Evolutionary conservation across 495 filamentous ascomycete species (phyloP).

Genomic region (Podospora tetraspora): DNA sequence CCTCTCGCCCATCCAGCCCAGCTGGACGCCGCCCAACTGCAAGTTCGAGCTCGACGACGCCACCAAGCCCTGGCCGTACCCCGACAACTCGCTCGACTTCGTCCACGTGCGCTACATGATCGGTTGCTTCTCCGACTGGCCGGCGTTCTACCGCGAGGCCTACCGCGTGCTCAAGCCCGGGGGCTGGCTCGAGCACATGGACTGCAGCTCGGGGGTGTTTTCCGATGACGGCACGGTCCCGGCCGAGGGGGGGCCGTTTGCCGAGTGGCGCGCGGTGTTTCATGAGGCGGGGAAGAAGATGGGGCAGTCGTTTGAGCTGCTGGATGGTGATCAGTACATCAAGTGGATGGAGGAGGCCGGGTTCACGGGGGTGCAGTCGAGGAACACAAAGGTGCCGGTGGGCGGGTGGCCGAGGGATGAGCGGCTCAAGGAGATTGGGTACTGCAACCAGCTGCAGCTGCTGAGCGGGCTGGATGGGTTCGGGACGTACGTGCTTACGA

Average conservation of each 20-base stretch:
- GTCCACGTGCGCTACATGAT: constrained; percentile 49
- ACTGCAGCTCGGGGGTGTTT: constrained; percentile 21
- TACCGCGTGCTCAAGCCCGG: constrained; percentile 36
- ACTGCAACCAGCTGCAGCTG: not conserved
- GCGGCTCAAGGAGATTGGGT: constrained; percentile 2
- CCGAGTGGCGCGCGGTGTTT: constrained; percentile 24
- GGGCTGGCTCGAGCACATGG: constrained; percentile 28
- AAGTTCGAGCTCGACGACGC: constrained; percentile 54
- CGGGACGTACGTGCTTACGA: not conserved
- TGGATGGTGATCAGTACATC: constrained; percentile 27
- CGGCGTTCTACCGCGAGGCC: constrained; percentile 23
- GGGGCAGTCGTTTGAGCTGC: constrained; percentile 2
- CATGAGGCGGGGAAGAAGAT: constrained; percentile 6
- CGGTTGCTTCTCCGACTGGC: constrained; percentile 30
- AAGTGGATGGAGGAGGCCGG: constrained; percentile 48
- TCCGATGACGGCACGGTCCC: constrained; percentile 23
- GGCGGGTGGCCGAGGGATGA: constrained; percentile 50
- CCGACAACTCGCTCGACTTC: constrained; percentile 47
- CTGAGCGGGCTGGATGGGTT: not conserved
- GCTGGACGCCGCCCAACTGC: constrained; percentile 42
- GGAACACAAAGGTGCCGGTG: constrained; percentile 43
- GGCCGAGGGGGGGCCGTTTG: constrained; percentile 24
- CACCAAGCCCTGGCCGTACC: constrained; percentile 50
- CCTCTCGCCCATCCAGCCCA: constrained; percentile 7
- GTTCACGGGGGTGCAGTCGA: constrained; percentile 47